phyloP scores from a whole-genome alignment of 192 early-diverging fungal genomes.

The Thoreauomyces humboldtii region DNA sequence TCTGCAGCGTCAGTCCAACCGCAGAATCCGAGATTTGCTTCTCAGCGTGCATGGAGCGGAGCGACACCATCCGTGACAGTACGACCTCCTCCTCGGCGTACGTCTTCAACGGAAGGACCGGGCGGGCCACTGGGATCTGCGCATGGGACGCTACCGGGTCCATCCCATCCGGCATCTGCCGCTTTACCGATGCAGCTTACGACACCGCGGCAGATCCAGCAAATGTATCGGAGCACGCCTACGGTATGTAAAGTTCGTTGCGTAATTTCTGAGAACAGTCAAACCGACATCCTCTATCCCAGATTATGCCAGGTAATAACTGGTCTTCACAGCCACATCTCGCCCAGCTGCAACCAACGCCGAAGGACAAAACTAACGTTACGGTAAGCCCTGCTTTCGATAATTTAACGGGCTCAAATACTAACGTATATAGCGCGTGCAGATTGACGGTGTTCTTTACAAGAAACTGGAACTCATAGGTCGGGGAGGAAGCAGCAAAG shows the following conservation, averaged over 20 bases:
- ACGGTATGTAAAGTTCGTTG: conserved; percentile 1
- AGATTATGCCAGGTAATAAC: conserved; percentile 1
- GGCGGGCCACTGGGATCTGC: no score
- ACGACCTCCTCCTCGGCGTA: not conserved
- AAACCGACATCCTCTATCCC: no score
- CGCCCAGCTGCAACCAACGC: no score
- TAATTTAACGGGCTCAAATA: no score
- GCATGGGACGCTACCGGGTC: no score
- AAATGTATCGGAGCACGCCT: conserved; percentile 1
- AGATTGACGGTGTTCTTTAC: conserved; percentile 43
- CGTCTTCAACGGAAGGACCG: not conserved
- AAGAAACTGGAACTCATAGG: conserved; percentile 57
- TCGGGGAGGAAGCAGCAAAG: conserved; percentile 84
- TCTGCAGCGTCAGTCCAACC: no score
- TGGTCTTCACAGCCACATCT: no score
- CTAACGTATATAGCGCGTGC: no score
- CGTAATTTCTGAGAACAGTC: no score
- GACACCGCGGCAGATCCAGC: not conserved
- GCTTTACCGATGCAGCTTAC: not conserved
- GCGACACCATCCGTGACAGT: conserved; percentile 6
- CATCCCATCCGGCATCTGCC: no score
- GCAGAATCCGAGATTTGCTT: no score
- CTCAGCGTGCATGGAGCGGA: not conserved
- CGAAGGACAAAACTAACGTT: conserved; percentile 11
- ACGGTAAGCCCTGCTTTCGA: not conserved